Percentiles rank a stretch among this genome's conserved stretches.
Evolutionary conservation across 352 stramenopile species (phyloP).

Genomic region (Pythium volutum): DNA sequence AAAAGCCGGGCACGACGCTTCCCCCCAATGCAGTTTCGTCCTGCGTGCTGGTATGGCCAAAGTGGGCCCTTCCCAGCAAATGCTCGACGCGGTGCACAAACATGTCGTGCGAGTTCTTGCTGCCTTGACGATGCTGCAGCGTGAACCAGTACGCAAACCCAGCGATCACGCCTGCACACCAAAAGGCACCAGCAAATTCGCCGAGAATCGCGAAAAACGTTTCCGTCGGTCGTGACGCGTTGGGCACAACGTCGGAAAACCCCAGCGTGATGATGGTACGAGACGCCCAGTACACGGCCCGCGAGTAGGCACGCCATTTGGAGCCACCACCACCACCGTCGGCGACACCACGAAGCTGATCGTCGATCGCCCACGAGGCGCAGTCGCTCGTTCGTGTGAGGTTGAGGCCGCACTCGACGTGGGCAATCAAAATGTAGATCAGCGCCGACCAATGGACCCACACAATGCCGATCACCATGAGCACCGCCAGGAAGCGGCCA

Average conservation of each 20-base stretch:
- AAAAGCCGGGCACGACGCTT: constrained; percentile 18
- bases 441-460: constrained; percentile 26
- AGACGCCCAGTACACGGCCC: constrained; percentile 29
- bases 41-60: neutral
- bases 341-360: constrained; percentile 19
- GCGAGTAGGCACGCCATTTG: constrained; percentile 21
- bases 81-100: constrained; percentile 29
- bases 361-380: constrained; percentile 16
- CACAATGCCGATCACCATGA: constrained; percentile 18
- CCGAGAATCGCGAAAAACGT: constrained; percentile 27
- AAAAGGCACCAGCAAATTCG: constrained; percentile 32
- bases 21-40: neutral
- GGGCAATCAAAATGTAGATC: constrained; percentile 26
- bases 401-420: constrained; percentile 16
- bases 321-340: constrained; percentile 19
- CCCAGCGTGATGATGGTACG: constrained; percentile 30
- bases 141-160: constrained; percentile 30
- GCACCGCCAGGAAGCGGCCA: neutral
- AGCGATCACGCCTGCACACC: constrained; percentile 28
- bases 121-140: constrained; percentile 18
- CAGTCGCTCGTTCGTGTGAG: constrained; percentile 6
- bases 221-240: constrained; percentile 21
- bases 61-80: constrained; percentile 17
- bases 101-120: constrained; percentile 28
- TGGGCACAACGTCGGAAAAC: constrained; percentile 25